phyloP scores from a whole-genome alignment of 495 filamentous ascomycete genomes.

The Penicillium atrosanguineum region DNA sequence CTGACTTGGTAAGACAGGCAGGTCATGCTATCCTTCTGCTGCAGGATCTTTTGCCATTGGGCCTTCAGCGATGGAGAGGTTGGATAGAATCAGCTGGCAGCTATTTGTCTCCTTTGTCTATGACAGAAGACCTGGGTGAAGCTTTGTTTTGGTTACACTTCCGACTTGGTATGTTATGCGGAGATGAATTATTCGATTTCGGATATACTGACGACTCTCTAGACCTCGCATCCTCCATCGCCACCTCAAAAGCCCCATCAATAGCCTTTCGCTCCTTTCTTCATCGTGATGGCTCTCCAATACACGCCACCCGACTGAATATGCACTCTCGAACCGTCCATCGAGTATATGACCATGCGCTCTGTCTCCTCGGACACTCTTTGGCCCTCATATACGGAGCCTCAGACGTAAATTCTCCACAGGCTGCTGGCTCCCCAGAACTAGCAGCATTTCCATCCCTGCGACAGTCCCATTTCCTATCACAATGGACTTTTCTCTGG shows the following conservation, averaged over 20 bases:
- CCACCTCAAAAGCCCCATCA: constrained; percentile 9
- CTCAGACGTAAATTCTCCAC: constrained; percentile 10
- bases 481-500: constrained; percentile 29
- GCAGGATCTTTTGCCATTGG: constrained; percentile 17
- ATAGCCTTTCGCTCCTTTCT: constrained; percentile 23
- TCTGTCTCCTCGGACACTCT: constrained; percentile 22
- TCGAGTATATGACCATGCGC: constrained; percentile 16
- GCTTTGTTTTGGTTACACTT: constrained; percentile 25
- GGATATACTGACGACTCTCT: background rate
- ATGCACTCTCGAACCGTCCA: constrained; percentile 8
- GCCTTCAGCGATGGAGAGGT: constrained; percentile 18
- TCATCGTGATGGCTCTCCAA: constrained; percentile 20
- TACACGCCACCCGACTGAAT: constrained; percentile 1
- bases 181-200: background rate
- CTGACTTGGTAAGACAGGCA: constrained; percentile 14
- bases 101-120: background rate
- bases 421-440: constrained; percentile 7
- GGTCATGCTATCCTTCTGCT: constrained; percentile 15
- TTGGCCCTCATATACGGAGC: constrained; percentile 21
- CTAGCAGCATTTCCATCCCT: constrained; percentile 20
- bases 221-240: constrained; percentile 24
- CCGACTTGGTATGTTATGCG: constrained; percentile 11
- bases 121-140: constrained; percentile 18
- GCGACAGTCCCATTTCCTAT: constrained; percentile 25
- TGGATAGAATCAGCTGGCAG: constrained; percentile 3